A percentile compares a stretch with the other conserved stretches of the same genome.
Conservation (phyloP, 139 green algal genomes). For the Asterochloris sp. region DNA sequence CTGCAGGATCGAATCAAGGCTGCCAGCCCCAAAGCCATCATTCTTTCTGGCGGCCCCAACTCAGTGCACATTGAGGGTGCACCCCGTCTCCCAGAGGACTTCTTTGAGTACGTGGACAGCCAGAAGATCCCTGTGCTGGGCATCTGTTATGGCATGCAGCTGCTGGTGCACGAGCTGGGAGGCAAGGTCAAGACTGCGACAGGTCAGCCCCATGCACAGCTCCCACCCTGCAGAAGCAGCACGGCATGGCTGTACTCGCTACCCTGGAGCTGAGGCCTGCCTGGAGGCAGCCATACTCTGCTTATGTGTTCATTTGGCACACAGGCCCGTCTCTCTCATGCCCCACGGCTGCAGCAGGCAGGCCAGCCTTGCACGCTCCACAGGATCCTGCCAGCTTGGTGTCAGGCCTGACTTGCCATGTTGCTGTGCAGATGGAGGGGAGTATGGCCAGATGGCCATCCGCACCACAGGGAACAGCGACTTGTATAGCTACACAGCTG, state of each 20-base stretch:
- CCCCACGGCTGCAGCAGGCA: too few relatives aligned
- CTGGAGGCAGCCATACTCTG: too few relatives aligned
- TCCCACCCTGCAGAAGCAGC: too few relatives aligned
- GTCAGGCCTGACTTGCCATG: too few relatives aligned
- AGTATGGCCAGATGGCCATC: conserved; percentile 97
- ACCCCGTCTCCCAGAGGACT: conserved; percentile 77
- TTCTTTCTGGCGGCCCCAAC: conserved; percentile 95
- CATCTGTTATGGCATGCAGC: conserved; percentile 92
- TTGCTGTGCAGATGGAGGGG: conserved; percentile 52
- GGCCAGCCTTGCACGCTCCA: too few relatives aligned
- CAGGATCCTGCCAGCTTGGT: too few relatives aligned
- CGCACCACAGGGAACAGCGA: conserved; percentile 46
- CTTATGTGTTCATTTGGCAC: neutral
- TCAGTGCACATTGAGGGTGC: conserved; percentile 90
- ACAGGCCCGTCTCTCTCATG: too few relatives aligned
- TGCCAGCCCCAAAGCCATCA: conserved; percentile 74
- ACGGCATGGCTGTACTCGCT: too few relatives aligned
- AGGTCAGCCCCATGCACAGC: neutral
- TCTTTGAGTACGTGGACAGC: conserved; percentile 73
- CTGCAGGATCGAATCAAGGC: conserved; percentile 79
- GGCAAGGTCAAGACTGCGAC: conserved; percentile 64
- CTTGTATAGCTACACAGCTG: conserved; percentile 62
- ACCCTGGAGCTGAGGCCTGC: too few relatives aligned
- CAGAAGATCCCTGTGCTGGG: conserved; percentile 84
- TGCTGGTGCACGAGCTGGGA: conserved; percentile 56